Percentiles rank a stretch among this genome's conserved stretches.
Conservation (phyloP, 2,329 filamentous ascomycete genomes). For the Ophiostoma himal-ulmi region DNA sequence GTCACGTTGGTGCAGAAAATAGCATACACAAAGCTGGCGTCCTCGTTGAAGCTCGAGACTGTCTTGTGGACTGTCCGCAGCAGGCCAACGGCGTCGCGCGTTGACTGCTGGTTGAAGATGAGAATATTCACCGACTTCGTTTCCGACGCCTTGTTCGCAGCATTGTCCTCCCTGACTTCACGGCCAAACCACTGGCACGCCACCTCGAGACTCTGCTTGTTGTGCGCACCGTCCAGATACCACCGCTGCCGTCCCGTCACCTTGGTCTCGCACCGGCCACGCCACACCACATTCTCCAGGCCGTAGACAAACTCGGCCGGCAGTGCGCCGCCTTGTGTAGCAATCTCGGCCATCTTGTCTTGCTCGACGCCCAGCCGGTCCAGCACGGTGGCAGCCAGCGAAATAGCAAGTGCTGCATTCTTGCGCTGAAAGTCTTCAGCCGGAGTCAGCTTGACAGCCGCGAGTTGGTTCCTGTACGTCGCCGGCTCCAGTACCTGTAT, state of each 20-base stretch:
- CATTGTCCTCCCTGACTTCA: slow-evolving; percentile 26
- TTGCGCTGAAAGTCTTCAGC: slow-evolving; percentile 27
- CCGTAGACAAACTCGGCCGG: slow-evolving; percentile 58
- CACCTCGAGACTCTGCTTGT: slow-evolving; percentile 71
- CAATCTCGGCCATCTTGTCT: slow-evolving; percentile 19
- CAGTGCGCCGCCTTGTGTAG: slow-evolving; percentile 28
- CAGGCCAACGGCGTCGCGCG: slow-evolving; percentile 64
- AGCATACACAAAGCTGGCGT: slow-evolving; percentile 58
- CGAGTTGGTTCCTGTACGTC: slow-evolving; percentile 18
- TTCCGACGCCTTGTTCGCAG: background rate
- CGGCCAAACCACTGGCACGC: slow-evolving; percentile 71
- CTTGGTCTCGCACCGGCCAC: slow-evolving; percentile 69
- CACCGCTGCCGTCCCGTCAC: slow-evolving; percentile 53
- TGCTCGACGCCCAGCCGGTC: slow-evolving; percentile 43
- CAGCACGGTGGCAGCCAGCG: slow-evolving; percentile 38
- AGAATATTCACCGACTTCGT: slow-evolving; percentile 42
- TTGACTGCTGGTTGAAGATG: slow-evolving; percentile 89
- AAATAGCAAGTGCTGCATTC: slow-evolving; percentile 32
- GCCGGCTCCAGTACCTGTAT: slow-evolving; percentile 27
- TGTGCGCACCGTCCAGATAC: slow-evolving; percentile 86
- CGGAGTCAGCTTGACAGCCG: slow-evolving; percentile 23
- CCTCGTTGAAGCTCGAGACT: slow-evolving; percentile 28
- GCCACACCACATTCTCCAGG: slow-evolving; percentile 59
- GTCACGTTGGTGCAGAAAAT: slow-evolving; percentile 44
- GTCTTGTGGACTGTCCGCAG: slow-evolving; percentile 44